Conservation (phyloP, 2,329 filamentous ascomycete species). For the Dothistroma pini region DNA sequence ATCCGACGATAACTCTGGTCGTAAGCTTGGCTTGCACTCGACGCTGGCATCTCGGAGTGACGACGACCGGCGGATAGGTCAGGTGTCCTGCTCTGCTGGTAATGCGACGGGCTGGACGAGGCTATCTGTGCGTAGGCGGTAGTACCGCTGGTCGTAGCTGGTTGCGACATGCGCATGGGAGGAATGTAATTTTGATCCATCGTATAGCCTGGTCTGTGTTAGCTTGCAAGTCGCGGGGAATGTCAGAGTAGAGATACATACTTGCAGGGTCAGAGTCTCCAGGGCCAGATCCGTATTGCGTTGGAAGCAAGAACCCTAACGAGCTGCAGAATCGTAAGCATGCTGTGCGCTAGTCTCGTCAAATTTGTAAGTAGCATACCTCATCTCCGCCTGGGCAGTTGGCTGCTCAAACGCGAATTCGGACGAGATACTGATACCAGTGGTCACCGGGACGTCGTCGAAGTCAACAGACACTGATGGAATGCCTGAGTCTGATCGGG, state of each 20-base stretch:
- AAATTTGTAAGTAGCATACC: conserved; percentile 22
- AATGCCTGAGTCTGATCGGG: conserved; percentile 33
- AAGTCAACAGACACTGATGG: conserved; percentile 31
- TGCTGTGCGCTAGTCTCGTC: conserved; percentile 4
- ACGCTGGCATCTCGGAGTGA: conserved; percentile 27
- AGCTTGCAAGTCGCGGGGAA: conserved; percentile 7
- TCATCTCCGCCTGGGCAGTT: conserved; percentile 33
- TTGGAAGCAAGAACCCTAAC: conserved; percentile 36
- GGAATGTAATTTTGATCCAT: conserved; percentile 35
- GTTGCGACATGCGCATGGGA: conserved; percentile 33
- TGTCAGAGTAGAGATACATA: conserved; percentile 21
- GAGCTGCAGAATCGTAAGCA: conserved; percentile 30
- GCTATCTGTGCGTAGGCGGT: conserved; percentile 27
- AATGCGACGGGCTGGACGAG: conserved; percentile 33
- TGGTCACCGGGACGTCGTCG: conserved; percentile 26
- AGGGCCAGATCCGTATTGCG: conserved; percentile 32
- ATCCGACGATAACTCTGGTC: conserved; percentile 27
- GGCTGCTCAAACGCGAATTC: conserved; percentile 30
- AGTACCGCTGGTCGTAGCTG: conserved; percentile 23
- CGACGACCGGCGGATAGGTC: conserved; percentile 21
- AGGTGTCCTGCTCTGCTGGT: conserved; percentile 27
- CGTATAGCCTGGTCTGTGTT: conserved; percentile 25
- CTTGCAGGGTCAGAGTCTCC: conserved; percentile 32
- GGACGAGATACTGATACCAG: conserved; percentile 20
- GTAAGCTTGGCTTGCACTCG: conserved; percentile 17